Conservation (phyloP, 2,329 filamentous ascomycete genomes). For the Hypomyces rosellus region DNA sequence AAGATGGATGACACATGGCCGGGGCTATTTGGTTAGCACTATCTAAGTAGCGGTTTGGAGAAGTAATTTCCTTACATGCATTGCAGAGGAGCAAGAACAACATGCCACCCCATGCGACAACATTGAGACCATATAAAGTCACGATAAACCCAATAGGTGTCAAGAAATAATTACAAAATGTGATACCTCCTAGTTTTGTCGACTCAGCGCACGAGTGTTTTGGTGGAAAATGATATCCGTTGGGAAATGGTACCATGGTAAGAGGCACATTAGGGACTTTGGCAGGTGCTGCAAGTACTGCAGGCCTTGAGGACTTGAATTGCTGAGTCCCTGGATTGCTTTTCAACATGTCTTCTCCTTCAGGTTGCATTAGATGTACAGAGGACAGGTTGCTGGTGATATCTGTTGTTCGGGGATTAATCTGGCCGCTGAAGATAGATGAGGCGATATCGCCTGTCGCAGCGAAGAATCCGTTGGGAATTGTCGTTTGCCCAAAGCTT, state of each 20-base stretch:
- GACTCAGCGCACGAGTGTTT: slow-evolving; percentile 55
- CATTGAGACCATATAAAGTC: slow-evolving; percentile 71
- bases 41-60: not conserved
- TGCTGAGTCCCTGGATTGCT: not conserved
- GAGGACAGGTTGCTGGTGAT: too few species aligned
- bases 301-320: slow-evolving; percentile 11
- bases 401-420: too few species aligned
- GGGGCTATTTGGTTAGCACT: slow-evolving; percentile 36
- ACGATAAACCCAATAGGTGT: slow-evolving; percentile 73
- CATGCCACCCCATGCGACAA: slow-evolving; percentile 89
- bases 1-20: slow-evolving; percentile 65
- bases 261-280: slow-evolving; percentile 13
- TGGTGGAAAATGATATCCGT: slow-evolving; percentile 60
- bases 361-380: not conserved
- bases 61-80: slow-evolving; percentile 31
- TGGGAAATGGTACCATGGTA: slow-evolving; percentile 43
- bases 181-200: slow-evolving; percentile 48
- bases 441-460: too few species aligned
- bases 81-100: slow-evolving; percentile 78
- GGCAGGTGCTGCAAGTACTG: not conserved
- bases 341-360: not conserved
- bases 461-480: not conserved
- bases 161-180: slow-evolving; percentile 66
- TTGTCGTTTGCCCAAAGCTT: not conserved
- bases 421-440: too few species aligned